Percentiles rank a stretch among this genome's conserved stretches.
Conservation (phyloP, 208 protist species). For the Trypanosoma scelopori region DNA sequence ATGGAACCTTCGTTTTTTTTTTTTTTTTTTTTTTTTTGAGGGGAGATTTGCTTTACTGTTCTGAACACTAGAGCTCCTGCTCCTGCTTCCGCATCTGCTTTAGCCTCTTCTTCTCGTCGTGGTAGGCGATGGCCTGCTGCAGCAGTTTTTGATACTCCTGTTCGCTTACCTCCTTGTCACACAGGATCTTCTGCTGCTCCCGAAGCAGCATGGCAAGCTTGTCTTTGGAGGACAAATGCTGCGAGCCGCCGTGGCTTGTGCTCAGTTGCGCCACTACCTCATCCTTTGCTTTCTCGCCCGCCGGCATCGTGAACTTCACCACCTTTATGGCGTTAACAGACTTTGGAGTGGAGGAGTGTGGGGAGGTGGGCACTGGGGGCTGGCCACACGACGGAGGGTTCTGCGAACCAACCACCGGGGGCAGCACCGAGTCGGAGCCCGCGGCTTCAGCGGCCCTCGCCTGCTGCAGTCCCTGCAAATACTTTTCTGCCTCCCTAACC, state of each 20-base stretch:
- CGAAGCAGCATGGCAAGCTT: constrained; percentile 52
- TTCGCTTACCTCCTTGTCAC: constrained; percentile 35
- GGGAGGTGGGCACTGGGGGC: neutral
- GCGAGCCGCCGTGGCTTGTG: constrained; percentile 34
- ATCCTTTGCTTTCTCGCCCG: constrained; percentile 42
- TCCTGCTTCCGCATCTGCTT: constrained; percentile 48
- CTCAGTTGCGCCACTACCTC: constrained; percentile 70
- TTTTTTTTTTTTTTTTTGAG: too few relatives aligned
- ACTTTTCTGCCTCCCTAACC: constrained; percentile 37
- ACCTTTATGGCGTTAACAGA: constrained; percentile 47
- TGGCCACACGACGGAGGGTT: neutral
- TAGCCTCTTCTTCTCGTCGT: constrained; percentile 47
- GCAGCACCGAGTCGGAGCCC: neutral
- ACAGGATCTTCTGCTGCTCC: constrained; percentile 47
- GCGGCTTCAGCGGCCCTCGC: neutral
- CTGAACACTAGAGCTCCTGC: constrained; percentile 20
- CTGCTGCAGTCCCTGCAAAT: constrained; percentile 12
- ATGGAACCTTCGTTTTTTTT: too few relatives aligned
- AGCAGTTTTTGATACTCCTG: constrained; percentile 62
- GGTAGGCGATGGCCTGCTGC: constrained; percentile 54
- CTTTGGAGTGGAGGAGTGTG: neutral
- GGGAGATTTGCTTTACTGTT: too few relatives aligned
- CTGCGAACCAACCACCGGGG: constrained; percentile 1
- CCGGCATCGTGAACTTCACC: constrained; percentile 62
- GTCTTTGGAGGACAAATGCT: constrained; percentile 68